Evolutionary conservation across 2,329 filamentous ascomycete genomes (phyloP).

Genomic region (Penicillium sp.): DNA sequence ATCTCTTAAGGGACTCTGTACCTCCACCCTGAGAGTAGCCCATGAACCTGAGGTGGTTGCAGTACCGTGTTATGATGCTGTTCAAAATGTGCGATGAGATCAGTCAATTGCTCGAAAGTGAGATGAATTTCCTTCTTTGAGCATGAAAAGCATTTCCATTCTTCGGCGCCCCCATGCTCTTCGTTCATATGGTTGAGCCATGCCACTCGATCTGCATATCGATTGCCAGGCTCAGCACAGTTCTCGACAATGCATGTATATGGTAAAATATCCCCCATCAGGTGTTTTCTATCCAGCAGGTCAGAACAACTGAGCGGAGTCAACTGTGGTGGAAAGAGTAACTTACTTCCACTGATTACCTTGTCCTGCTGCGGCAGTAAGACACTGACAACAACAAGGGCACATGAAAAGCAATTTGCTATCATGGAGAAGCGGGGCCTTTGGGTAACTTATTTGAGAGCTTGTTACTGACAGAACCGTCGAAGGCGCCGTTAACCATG

Average conservation of each 20-base stretch:
- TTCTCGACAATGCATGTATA: background rate
- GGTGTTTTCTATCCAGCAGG: background rate
- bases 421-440: background rate
- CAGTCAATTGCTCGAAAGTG: background rate
- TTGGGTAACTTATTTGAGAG: background rate
- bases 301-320: background rate
- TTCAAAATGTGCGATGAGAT: background rate
- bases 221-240: background rate
- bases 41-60: background rate
- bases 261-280: background rate
- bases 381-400: background rate
- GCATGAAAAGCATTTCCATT: background rate
- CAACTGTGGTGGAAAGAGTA: background rate
- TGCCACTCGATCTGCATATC: background rate
- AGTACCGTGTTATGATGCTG: background rate
- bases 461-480: background rate
- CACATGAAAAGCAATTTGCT: background rate
- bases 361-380: background rate
- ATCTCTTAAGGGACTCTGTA: background rate
- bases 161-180: background rate
- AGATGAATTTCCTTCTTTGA: background rate
- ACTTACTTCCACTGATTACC: background rate
- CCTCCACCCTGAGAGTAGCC: background rate
- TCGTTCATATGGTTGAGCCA: background rate
- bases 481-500: background rate